A percentile compares a stretch with the other conserved stretches of the same genome.
phyloP scores from a whole-genome alignment of 164 flowering plant species.

The Aristolochia contorta region DNA sequence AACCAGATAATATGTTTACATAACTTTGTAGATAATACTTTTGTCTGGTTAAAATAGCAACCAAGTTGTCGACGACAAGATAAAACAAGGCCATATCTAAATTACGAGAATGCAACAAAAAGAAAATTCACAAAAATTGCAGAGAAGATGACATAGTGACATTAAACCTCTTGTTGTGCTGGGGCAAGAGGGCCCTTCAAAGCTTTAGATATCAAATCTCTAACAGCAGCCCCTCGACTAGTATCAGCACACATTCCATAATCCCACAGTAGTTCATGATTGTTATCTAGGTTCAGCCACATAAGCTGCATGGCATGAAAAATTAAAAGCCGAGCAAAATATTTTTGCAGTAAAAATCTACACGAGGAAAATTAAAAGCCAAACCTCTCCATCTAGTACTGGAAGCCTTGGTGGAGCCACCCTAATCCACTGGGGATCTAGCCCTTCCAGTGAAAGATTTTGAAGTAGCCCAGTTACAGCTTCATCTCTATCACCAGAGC shows the following conservation, averaged over 20 bases:
- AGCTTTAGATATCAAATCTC: conserved; percentile 84
- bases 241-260: conserved; percentile 97
- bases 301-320: conserved; percentile 46
- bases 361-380: conserved; percentile 2
- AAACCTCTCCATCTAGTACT: conserved; percentile 72
- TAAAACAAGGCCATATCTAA: not conserved
- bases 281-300: conserved; percentile 87
- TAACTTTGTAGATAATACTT: too few species aligned
- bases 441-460: conserved; percentile 52
- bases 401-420: conserved; percentile 88
- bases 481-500: conserved; percentile 76
- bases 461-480: conserved; percentile 46
- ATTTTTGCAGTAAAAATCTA: not conserved
- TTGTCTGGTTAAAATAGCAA: too few species aligned
- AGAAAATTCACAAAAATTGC: not conserved
- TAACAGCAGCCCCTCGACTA: conserved; percentile 81
- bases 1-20: too few species aligned
- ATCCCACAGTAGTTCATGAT: conserved; percentile 92
- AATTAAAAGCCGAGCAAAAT: not conserved
- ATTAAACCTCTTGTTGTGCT: conserved; percentile 66
- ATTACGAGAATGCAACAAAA: not conserved
- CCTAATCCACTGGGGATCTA: conserved; percentile 80
- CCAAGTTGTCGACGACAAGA: too few species aligned
- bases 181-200: conserved; percentile 81
- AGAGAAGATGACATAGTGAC: conserved; percentile 1